A percentile compares a stretch with the other conserved stretches of the same genome.
Conservation (phyloP, 2,329 filamentous ascomycete species). For the Arthrobotrys sphaeroides region DNA sequence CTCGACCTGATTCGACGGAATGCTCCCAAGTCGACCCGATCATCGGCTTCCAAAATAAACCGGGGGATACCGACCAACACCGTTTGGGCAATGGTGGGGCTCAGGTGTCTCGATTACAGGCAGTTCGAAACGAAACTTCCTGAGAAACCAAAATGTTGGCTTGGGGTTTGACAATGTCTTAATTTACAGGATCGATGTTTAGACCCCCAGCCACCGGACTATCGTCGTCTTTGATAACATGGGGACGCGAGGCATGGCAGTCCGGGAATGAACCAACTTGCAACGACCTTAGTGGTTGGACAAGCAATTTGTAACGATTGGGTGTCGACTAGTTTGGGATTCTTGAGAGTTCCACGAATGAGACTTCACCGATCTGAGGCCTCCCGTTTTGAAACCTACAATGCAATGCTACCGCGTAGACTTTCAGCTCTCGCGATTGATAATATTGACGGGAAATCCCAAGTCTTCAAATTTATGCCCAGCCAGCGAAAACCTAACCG, state of each 20-base stretch:
- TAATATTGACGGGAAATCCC: background rate
- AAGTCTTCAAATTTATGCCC: background rate
- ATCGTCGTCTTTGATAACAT: background rate
- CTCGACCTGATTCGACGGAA: conserved; percentile 28
- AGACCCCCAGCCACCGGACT: conserved; percentile 14
- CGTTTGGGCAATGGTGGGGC: background rate
- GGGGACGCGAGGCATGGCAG: too few species aligned
- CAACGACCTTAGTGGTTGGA: conserved; percentile 7
- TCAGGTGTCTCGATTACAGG: conserved; percentile 15
- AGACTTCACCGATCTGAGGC: background rate
- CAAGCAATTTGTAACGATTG: conserved; percentile 18
- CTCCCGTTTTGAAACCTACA: conserved; percentile 9
- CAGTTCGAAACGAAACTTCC: conserved; percentile 41
- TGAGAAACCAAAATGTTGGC: background rate
- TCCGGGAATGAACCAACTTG: background rate
- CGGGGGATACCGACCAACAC: conserved; percentile 13
- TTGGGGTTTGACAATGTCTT: conserved; percentile 37
- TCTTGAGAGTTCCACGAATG: background rate
- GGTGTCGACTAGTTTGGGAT: background rate
- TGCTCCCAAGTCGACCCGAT: conserved; percentile 18
- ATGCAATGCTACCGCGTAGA: conserved; percentile 3
- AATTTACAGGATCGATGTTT: background rate
- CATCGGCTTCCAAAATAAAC: conserved; percentile 30
- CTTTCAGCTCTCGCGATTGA: conserved; percentile 8
- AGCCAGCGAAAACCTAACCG: background rate